phyloP scores from a whole-genome alignment of 2,329 filamentous ascomycete genomes.

The Colletotrichum incanum region DNA sequence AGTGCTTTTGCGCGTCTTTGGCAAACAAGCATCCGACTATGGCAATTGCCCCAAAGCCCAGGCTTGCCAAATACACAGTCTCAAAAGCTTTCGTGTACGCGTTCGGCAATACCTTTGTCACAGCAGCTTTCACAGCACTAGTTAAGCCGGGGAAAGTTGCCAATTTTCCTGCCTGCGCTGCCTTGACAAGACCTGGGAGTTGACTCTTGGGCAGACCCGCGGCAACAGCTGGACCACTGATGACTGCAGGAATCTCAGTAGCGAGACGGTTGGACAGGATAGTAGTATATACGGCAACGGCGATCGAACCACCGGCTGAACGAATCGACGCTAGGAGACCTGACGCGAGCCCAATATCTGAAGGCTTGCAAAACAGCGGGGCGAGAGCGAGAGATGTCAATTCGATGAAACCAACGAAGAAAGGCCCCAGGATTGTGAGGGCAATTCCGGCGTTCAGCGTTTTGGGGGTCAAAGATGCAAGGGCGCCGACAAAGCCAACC shows the following conservation, averaged over 20 bases:
- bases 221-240: constrained; percentile 53
- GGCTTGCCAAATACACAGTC: constrained; percentile 57
- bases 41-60: constrained; percentile 57
- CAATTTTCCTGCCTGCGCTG: constrained; percentile 52
- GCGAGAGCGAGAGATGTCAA: constrained; percentile 53
- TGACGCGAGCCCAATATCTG: constrained; percentile 59
- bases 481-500: constrained; percentile 54
- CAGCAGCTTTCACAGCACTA: constrained; percentile 50
- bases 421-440: constrained; percentile 54
- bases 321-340: constrained; percentile 59
- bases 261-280: constrained; percentile 57
- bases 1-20: constrained; percentile 53
- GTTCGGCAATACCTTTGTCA: constrained; percentile 50
- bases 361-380: constrained; percentile 55
- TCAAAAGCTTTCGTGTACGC: constrained; percentile 58
- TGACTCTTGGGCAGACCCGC: constrained; percentile 55
- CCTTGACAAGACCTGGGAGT: constrained; percentile 52
- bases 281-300: constrained; percentile 57
- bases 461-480: constrained; percentile 53
- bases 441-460: constrained; percentile 52
- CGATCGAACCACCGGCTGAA: constrained; percentile 55
- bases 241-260: constrained; percentile 51
- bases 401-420: constrained; percentile 56
- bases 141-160: constrained; percentile 54
- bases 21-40: constrained; percentile 55